Percentiles rank a stretch among this genome's conserved stretches.
phyloP scores from a whole-genome alignment of 495 filamentous ascomycete species.

The Neurospora terricola region DNA sequence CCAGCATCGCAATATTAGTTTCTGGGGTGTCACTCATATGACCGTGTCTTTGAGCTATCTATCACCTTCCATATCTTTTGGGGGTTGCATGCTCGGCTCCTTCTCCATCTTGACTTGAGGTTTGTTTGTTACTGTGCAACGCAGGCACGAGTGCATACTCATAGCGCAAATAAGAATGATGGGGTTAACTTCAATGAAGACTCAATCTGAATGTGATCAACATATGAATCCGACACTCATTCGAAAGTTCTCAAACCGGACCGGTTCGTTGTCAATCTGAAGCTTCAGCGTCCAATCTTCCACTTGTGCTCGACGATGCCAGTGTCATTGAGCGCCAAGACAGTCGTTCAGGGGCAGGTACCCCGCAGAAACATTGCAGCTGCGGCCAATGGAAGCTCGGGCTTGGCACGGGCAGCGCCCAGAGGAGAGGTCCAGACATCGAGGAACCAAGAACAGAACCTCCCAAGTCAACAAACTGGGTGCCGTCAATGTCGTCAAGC shows the following conservation, averaged over 20 bases:
- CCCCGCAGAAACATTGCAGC: background rate
- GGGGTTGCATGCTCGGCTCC: background rate
- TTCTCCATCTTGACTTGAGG: background rate
- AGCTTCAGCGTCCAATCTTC: background rate
- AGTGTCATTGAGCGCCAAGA: background rate
- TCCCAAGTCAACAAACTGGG: background rate
- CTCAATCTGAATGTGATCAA: background rate
- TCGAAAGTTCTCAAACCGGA: too few species aligned
- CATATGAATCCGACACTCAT: background rate
- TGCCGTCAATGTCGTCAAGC: background rate
- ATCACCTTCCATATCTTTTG: background rate
- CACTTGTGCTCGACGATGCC: background rate
- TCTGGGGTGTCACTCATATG: background rate
- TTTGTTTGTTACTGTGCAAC: background rate
- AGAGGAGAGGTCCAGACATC: background rate
- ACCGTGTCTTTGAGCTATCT: background rate
- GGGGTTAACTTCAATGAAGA: too few species aligned
- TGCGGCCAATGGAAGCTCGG: background rate
- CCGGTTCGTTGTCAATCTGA: background rate
- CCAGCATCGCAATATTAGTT: background rate
- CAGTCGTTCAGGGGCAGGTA: background rate
- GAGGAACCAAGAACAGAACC: background rate
- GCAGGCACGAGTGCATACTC: background rate
- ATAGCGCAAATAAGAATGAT: background rate
- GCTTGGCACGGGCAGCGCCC: background rate